phyloP scores from a whole-genome alignment of 345 rosid species.

The Melastoma malabathricum region DNA sequence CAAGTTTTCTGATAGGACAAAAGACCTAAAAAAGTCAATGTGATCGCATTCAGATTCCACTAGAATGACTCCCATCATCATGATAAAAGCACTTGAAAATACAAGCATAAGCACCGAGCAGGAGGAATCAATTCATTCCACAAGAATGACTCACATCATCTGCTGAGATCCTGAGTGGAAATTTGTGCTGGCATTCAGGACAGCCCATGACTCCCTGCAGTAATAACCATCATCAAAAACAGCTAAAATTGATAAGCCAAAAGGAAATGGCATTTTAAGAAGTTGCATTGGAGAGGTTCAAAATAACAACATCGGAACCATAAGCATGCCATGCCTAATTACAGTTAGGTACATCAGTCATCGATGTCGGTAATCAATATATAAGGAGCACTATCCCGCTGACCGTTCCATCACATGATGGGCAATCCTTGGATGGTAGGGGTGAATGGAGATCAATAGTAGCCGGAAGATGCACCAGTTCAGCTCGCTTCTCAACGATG shows the following conservation, averaged over 20 bases:
- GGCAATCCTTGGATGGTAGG: constrained; percentile 82
- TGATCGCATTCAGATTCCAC: too few relatives aligned
- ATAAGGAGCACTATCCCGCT: constrained; percentile 12
- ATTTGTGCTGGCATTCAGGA: constrained; percentile 78
- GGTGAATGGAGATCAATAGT: constrained; percentile 46
- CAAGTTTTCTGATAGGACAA: too few relatives aligned
- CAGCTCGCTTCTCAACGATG: constrained; percentile 70
- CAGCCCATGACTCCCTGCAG: constrained; percentile 87
- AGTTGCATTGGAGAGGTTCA: background rate
- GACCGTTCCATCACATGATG: constrained; percentile 87
- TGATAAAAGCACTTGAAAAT: too few relatives aligned
- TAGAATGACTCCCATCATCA: too few relatives aligned
- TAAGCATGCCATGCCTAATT: too few relatives aligned
- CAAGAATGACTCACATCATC: constrained; percentile 55
- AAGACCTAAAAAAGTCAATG: too few relatives aligned
- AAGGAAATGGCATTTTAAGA: background rate
- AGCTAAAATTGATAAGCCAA: too few relatives aligned
- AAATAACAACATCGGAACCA: too few relatives aligned
- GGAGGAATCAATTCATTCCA: too few relatives aligned
- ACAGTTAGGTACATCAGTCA: too few relatives aligned
- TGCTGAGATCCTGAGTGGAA: constrained; percentile 78
- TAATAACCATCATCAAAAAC: constrained; percentile 4
- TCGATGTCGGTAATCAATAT: background rate
- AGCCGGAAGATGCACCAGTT: constrained; percentile 75
- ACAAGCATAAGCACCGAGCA: too few relatives aligned